Evolutionary conservation across 2,329 filamentous ascomycete genomes (phyloP), one percentile per base, ranked within the genome.

Genomic region (Fusarium caatingaense): DNA sequence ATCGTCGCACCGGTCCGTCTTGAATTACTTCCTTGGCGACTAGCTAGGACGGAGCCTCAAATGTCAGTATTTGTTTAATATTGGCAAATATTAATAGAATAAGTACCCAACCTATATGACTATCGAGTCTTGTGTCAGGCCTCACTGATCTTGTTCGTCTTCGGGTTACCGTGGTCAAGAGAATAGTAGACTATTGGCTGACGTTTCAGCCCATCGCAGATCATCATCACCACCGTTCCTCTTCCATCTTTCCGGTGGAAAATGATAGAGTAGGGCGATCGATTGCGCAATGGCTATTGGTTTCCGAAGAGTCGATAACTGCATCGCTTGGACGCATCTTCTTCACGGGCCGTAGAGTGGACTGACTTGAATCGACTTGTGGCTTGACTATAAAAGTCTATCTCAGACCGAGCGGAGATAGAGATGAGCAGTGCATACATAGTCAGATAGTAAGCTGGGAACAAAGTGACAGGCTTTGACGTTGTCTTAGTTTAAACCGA

Each of bases 181-280:
- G n/a, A 28, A 50, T 37, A 37, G 21, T 40, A 54, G 57, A 11
- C 20, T 32, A 54, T 63, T 55, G 66, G 68, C 73, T 75, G 61
- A 74, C 46, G 62, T 73, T 74, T 75, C 73, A 75, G 73, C 69
- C 70, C 53, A 64, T 44, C 40, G 60, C 34, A 61, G 55, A 71
- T 68, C 64, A 34, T 61, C 68, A 46, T 47, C 41, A 27, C 54
- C 37, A 23, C 23, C 7, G 23, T 27, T 28, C 13, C 13, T 42
- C 32, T 51, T 15, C 20, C 21, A 40, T 34, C 32, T 41, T 41
- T 41, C 23, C 27, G 21, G 15, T n/a, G 12, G n/a, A n/a, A 18
- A n/a, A 34, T 18, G 28, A n/a, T 20, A 47, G 25, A 20, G 12
- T 48, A 12, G 16, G 28, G n/a, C 4, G 34, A n/a, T 56, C 40